Evolutionary conservation across 108 stramenopile genomes (phyloP), one percentile per base, ranked within the genome.

Genomic region (Aurantiochytrium sp.): DNA sequence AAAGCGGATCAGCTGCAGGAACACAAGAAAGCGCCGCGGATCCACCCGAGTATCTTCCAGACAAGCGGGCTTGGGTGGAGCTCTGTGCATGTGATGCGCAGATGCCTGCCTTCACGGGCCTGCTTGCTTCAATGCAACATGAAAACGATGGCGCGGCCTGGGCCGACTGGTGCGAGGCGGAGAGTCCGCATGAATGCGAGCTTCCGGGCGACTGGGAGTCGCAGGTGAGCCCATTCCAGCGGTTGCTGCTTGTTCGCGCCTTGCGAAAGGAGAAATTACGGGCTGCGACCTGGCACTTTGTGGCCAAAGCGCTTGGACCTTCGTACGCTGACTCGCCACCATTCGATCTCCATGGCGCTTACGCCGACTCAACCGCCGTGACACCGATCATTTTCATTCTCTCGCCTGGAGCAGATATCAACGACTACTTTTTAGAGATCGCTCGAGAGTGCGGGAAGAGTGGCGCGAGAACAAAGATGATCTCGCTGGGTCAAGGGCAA

Each of bases 401-500:
- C 58, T 91, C 90, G 57, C 91, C 93, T 4, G 93, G 93, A n/a
- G 93, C 93, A 4, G 93, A 94, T 71, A 89, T 92, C 0, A 93
- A 90, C 19, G 93, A 94, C 88, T 93, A 93, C 51, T 91, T 94
- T 23, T 5, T 91, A 18, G 64, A 90, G 42, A 89, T 94, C 3
- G 92, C 91, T 5, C 51, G 59, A 29, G 76, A 71, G 42, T 91
- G 91, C 58, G 92, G 91, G 3, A 92, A 91, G 90, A 88, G 69
- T 18, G 90, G 91, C 21, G 23, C 69, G n/a, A 29, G 89, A 21
- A 49, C 72, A n/a, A 60, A 88, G 58, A 94, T 93, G 88, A 88
- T 93, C 12, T 93, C 93, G 14, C 90, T 94, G 23, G 93, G 93
- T 18, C 93, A 92, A 47, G 93, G 93, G 23, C 93, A 94, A 28